Conservation (phyloP, 352 stramenopile genomes). For the Globisporangium spiculum region DNA sequence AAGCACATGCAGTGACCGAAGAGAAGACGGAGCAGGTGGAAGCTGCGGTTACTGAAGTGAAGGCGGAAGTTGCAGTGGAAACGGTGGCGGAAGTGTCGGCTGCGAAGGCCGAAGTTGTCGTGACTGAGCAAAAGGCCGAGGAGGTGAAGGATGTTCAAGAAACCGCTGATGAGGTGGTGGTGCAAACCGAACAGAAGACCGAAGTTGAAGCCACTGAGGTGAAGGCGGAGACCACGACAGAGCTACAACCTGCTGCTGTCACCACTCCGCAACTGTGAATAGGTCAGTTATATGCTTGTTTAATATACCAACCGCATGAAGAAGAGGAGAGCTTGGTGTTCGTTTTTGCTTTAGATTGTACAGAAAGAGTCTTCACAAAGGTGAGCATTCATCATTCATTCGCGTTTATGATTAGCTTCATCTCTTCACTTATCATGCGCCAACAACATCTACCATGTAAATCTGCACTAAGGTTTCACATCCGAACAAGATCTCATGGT, state of each 20-base stretch:
- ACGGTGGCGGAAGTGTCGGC: not conserved
- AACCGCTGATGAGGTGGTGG: not conserved
- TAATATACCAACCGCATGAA: constrained; percentile 2
- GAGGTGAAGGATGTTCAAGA: not conserved
- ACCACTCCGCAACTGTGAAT: not conserved
- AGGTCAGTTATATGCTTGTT: constrained; percentile 6
- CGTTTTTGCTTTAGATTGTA: not conserved
- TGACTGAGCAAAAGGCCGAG: not conserved
- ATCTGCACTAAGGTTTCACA: not conserved
- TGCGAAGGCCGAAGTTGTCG: not conserved
- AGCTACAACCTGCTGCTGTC: not conserved
- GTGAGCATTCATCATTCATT: not conserved
- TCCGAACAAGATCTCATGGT: not conserved
- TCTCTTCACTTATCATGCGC: not conserved
- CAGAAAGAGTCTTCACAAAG: not conserved
- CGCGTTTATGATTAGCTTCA: not conserved
- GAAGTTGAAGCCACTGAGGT: not conserved
- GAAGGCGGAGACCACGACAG: not conserved
- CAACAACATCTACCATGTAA: not conserved
- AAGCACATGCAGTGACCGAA: not conserved
- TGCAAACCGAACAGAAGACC: not conserved
- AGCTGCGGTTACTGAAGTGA: not conserved
- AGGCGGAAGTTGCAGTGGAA: not conserved
- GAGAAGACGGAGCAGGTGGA: not conserved
- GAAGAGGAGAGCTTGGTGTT: not conserved